Conservation (phyloP, 371 early-diverging fungal species). For the Blastocladiella emersonii region DNA sequence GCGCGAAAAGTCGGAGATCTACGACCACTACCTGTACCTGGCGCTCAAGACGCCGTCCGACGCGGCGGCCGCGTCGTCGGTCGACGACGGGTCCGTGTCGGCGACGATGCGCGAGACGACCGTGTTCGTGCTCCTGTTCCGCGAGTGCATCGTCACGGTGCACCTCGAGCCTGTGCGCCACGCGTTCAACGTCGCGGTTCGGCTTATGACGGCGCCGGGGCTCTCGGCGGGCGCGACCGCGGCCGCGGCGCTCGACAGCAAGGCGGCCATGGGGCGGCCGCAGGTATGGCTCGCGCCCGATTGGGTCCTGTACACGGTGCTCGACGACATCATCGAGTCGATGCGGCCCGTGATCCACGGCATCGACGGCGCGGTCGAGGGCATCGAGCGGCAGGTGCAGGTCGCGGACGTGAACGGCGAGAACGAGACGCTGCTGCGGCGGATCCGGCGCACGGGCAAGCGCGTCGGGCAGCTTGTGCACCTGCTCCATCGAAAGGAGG, state of each 20-base stretch:
- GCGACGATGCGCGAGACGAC: background rate
- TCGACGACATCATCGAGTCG: constrained; percentile 10
- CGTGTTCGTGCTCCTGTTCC: background rate
- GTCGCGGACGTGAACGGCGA: constrained; percentile 14
- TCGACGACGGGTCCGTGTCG: background rate
- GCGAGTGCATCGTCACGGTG: background rate
- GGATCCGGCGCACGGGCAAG: background rate
- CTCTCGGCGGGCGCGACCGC: background rate
- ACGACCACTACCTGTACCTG: constrained; percentile 45
- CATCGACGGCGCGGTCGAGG: constrained; percentile 13
- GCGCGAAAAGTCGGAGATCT: constrained; percentile 59
- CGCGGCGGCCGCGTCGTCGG: constrained; percentile 7
- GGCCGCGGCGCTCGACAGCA: background rate
- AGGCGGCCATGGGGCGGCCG: background rate
- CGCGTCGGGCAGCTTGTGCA: no score
- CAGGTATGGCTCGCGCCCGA: background rate
- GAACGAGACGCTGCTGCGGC: constrained; percentile 5
- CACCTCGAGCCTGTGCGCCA: background rate
- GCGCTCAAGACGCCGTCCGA: constrained; percentile 22
- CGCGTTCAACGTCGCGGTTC: background rate
- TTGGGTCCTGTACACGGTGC: constrained; percentile 13
- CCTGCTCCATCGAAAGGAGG: constrained; percentile 8
- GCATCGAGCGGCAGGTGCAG: constrained; percentile 13
- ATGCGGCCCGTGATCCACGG: constrained; percentile 7
- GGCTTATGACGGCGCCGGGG: no score